Evolutionary conservation across 2,329 filamentous ascomycete genomes (phyloP).

Genomic region (Ophiostoma perfectum): DNA sequence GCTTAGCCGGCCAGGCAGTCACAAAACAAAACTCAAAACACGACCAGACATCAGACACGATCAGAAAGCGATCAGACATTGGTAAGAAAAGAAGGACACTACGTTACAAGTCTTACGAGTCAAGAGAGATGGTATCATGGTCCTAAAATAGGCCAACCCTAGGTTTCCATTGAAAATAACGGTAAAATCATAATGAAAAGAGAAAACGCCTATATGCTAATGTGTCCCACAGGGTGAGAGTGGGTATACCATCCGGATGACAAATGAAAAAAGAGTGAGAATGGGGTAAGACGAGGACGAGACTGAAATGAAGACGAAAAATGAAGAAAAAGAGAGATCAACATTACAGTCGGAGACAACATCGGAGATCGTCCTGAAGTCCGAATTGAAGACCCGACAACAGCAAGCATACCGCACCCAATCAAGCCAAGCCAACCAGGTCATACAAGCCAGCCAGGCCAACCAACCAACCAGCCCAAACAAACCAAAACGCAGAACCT

Average conservation of each 20-base stretch:
- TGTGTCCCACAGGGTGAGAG: not conserved
- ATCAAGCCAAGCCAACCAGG: too few species aligned
- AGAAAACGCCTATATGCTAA: slow-evolving; percentile 7
- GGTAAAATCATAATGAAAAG: not conserved
- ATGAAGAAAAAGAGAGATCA: not conserved
- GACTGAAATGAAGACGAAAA: not conserved
- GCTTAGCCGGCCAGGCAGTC: not conserved
- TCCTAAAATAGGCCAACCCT: not conserved
- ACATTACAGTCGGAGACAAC: not conserved
- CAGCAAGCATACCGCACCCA: not conserved
- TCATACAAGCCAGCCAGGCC: not conserved
- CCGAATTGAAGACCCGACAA: not conserved
- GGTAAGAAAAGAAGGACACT: not conserved
- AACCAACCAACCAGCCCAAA: not conserved
- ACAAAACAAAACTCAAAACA: not conserved
- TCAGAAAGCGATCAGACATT: not conserved
- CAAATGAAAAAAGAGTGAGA: slow-evolving; percentile 2
- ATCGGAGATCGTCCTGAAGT: not conserved
- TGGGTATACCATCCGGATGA: not conserved
- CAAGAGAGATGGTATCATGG: not conserved
- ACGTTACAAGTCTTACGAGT: not conserved
- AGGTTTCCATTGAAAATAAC: not conserved
- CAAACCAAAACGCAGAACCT: not conserved
- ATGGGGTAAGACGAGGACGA: not conserved
- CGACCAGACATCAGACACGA: not conserved